Evolutionary conservation across 306 rosid genomes (phyloP).

Genomic region (Abrus pulchellus): DNA sequence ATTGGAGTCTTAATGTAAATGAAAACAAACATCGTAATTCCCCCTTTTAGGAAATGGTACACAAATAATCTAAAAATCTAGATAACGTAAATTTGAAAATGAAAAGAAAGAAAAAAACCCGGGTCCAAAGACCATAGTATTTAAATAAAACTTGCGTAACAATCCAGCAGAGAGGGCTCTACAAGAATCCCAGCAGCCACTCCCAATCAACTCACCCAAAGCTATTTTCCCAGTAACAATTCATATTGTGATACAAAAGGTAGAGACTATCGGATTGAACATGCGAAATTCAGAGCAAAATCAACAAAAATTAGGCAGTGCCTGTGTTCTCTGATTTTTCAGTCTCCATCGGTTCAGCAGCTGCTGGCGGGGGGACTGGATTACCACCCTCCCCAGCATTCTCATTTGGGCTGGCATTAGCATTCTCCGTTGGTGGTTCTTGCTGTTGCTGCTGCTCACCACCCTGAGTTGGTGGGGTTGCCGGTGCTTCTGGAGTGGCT

Average conservation of each 20-base stretch:
- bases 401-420: slow-evolving; percentile 43
- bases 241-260: slow-evolving; percentile 30
- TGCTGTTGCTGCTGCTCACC: slow-evolving; percentile 52
- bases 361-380: slow-evolving; percentile 63
- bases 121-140: slow-evolving; percentile 48
- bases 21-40: slow-evolving; percentile 34
- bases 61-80: slow-evolving; percentile 45
- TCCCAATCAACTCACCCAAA: slow-evolving; percentile 35
- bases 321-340: slow-evolving; percentile 69
- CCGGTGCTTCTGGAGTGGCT: slow-evolving; percentile 70
- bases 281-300: slow-evolving; percentile 38
- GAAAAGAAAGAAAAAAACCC: neutral
- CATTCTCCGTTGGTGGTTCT: slow-evolving; percentile 42
- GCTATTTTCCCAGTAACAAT: slow-evolving; percentile 19
- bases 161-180: slow-evolving; percentile 40
- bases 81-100: neutral
- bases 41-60: slow-evolving; percentile 40
- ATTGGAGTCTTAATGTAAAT: neutral
- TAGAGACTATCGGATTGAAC: slow-evolving; percentile 1
- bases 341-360: slow-evolving; percentile 84
- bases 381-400: slow-evolving; percentile 52
- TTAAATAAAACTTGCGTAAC: slow-evolving; percentile 40
- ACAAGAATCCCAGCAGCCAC: slow-evolving; percentile 32
- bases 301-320: slow-evolving; percentile 53
- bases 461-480: slow-evolving; percentile 61